These are phyloP conservation scores for Phialocephala subalpina DNA, from an alignment of 2,329 filamentous ascomycete species.

Conservation along the genomic window DNA sequence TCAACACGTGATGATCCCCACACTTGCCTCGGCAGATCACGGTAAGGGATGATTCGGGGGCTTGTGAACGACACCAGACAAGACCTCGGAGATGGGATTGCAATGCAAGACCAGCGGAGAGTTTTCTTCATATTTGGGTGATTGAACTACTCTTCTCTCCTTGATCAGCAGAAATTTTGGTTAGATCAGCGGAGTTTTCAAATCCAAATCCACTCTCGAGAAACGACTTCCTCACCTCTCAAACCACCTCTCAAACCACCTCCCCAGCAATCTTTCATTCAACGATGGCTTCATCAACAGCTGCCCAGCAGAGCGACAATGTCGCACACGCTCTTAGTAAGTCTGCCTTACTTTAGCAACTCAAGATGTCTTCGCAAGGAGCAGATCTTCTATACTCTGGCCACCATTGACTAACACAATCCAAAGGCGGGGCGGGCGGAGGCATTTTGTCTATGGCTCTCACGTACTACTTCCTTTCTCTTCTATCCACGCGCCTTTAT, in stretches of 20 bases:
- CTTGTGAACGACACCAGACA: conserved; percentile 16
- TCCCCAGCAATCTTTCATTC: conserved; percentile 1
- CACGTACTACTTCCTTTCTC: conserved; percentile 66
- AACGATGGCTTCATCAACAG: conserved; percentile 40
- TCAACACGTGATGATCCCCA: conserved; percentile 7
- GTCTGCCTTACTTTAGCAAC: too few relatives aligned
- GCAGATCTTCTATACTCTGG: too few relatives aligned
- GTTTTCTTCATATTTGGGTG: conserved; percentile 3
- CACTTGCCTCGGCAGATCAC: background rate
- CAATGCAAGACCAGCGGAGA: conserved; percentile 20
- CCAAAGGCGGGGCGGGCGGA: conserved; percentile 90
- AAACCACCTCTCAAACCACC: background rate
- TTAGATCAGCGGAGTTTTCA: too few relatives aligned
- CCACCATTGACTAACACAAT: too few relatives aligned
- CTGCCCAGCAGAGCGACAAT: conserved; percentile 82
- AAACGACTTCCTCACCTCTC: too few relatives aligned
- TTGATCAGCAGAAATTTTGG: too few relatives aligned
- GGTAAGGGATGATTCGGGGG: background rate
- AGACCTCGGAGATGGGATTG: conserved; percentile 28
- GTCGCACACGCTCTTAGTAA: conserved; percentile 94
- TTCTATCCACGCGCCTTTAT: conserved; percentile 5
- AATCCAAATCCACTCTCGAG: too few relatives aligned
- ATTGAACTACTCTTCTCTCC: conserved; percentile 9
- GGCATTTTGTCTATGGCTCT: conserved; percentile 95
- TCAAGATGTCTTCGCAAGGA: too few relatives aligned